phyloP scores from a whole-genome alignment of 192 early-diverging fungal species.

The Podila horticola region DNA sequence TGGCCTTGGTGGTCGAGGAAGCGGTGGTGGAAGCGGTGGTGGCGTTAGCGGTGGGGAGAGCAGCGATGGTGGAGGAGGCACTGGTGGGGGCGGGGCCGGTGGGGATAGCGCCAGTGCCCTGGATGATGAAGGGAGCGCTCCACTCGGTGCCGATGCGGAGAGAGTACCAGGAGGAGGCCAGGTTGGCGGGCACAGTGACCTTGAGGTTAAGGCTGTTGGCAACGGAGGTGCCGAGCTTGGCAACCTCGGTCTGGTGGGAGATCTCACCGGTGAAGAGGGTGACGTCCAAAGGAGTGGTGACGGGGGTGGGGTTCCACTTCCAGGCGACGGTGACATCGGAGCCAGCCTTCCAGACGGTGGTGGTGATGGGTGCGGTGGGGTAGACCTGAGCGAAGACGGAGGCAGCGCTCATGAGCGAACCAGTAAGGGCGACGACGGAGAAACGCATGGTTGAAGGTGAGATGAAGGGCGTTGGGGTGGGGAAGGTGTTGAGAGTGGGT shows the following conservation, averaged over 20 bases:
- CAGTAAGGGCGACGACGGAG: conserved; percentile 1
- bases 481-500: background rate
- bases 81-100: background rate
- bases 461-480: background rate
- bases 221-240: no score
- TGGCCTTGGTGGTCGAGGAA: background rate
- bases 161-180: no score
- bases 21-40: background rate
- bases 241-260: background rate
- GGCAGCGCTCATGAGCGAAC: conserved; percentile 5
- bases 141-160: no score
- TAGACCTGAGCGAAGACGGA: conserved; percentile 1
- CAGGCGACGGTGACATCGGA: background rate
- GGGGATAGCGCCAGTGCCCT: no score
- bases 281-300: background rate
- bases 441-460: background rate
- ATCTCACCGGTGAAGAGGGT: conserved; percentile 3
- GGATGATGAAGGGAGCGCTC: no score
- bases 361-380: conserved; percentile 2
- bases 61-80: background rate
- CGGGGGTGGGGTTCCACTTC: conserved; percentile 3
- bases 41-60: background rate
- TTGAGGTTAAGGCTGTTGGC: no score
- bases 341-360: conserved; percentile 1
- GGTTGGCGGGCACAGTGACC: no score